Base-by-base conservation (phyloP, 495 filamentous ascomycete genomes). In the Barbatosphaeria neglecta region DNA sequence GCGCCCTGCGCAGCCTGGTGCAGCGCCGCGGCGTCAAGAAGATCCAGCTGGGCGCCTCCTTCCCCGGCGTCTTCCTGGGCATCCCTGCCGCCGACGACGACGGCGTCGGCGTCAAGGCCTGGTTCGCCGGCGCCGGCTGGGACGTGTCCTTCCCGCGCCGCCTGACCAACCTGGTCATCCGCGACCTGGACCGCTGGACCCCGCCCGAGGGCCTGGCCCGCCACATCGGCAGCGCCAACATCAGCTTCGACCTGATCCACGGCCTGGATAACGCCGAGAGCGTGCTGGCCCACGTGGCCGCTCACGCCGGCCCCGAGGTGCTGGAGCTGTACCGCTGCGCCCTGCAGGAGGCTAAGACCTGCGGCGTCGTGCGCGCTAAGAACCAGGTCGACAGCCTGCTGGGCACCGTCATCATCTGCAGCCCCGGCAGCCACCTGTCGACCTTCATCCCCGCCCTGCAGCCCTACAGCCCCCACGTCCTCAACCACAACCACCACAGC, bases 351-450 rank as follows among this genome's bases (percentile, higher is more conserved):
- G 72, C 76, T 17, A 77, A 80, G 37, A 69, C 76, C 17, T 90
- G 86, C 52, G 86, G 86, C 37, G 81, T 95, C 46, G 87, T 95
- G 47, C 75, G 87, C 24, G 88, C 88, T 5, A 89, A 84, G 61
- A 73, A 77, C 44, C 75, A 76, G 0, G 66, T 73, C 35, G 84
- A 86, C 50, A 72, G 69, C 22, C 63, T 95, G 15, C 58, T 94
- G 23, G 88, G 87, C 6, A 88, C 84, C n/a, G 79, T 94, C 15
- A 82, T 95, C 43, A 74, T 93, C 17, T 90, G 87, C 59, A 83
- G 81, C 53, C 73, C 73, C 22, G 76, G 77, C 38, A 83, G 84
- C 9, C 62, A 58, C 11, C 64, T 93, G 33, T 78, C 84, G 3
- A 77, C 77, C 18, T 82, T 78, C 57, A 76, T 93, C 47, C 86